Conservation (phyloP, 176 grass and related monocot genomes). For the Themeda triandra region DNA sequence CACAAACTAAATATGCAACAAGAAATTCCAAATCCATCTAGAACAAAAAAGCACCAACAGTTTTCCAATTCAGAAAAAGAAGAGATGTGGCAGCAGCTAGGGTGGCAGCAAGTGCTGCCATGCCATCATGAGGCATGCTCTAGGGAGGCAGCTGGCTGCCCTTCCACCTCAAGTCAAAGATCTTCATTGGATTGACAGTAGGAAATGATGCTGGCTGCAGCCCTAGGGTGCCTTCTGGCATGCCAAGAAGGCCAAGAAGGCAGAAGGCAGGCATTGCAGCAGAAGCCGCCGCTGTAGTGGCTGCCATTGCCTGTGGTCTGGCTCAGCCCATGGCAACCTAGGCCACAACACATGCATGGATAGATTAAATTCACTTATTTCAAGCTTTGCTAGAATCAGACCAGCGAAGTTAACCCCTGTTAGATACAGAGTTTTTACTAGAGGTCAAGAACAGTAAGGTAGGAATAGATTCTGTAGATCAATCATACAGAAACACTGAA, state of each 20-base stretch:
- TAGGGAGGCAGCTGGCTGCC: background rate
- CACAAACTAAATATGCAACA: background rate
- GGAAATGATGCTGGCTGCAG: background rate
- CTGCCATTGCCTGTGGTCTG: background rate
- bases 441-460: background rate
- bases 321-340: background rate
- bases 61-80: conserved; percentile 1
- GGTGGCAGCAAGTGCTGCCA: background rate
- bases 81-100: background rate
- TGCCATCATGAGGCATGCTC: background rate
- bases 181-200: background rate
- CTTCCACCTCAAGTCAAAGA: background rate
- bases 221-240: background rate
- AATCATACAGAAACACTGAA: background rate
- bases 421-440: background rate
- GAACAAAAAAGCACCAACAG: background rate
- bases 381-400: background rate
- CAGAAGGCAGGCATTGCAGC: background rate
- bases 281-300: background rate
- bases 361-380: background rate
- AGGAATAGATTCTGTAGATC: background rate
- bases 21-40: background rate
- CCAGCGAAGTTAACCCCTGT: background rate
- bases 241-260: background rate
- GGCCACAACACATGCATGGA: background rate